Evolutionary conservation across 1,139 yeast genomes (phyloP), one percentile per base, ranked within the genome.

Genomic region (Suhomyces chickasaworum): DNA sequence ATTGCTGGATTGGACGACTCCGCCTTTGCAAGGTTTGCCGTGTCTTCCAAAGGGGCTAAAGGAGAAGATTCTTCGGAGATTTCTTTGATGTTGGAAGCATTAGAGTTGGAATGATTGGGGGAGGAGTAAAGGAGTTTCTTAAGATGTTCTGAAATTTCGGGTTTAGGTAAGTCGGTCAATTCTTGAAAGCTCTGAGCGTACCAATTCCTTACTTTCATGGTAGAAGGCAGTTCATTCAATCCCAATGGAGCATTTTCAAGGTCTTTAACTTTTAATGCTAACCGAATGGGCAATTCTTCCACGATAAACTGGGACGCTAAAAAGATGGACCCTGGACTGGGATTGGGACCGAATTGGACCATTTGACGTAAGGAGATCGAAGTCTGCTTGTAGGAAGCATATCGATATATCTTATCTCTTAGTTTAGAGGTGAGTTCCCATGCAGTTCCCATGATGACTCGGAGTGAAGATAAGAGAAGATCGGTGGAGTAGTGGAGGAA

Each of bases 141-240:
- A 52, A 80, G 63, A 37, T 69, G 66, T 2, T 66, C 74, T 39
- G 70, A 68, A 32, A 81, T 66, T 7, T 48, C 56, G 0, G 86
- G 86, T 51, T 77, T 75, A 7, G 79, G 78, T 45, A 81, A 63
- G 38, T 76, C 69, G 10, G 87, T 82, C 55, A 89, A 75, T 59
- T 89, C 97, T 57, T 89, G 90, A 63, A 89, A 90, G 15, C 93
- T 84, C 64, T 89, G 95, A 2, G 95, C 93, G 60, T 90, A 90
- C 97, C 97, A 90, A 61, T 88, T 83, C 52, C 84, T 80, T 17
- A 90, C 97, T 54, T 84, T 78, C 48, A 78, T 72, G 41, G 93
- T 88, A 3, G 90, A 83, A 1, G 90, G 89, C 81, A 84, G 83
- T 33, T 83, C 75, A 55, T 75, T 77, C 47, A 90, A 74, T 0